Evolutionary conservation across 257 asterid genomes (phyloP).

Genomic region (Solanum peruvianum): DNA sequence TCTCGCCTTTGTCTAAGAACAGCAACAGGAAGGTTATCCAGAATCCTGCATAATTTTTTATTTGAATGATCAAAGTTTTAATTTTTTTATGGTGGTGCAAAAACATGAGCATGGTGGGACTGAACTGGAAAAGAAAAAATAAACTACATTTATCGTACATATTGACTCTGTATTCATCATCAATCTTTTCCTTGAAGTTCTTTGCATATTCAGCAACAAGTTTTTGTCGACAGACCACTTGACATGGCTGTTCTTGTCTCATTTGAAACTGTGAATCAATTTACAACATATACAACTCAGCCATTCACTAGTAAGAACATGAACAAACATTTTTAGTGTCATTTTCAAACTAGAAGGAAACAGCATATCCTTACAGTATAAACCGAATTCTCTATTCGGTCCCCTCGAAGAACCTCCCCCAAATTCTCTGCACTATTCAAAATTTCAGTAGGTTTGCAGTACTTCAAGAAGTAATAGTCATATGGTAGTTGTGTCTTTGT

Average conservation of each 20-base stretch:
- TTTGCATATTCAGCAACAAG: conserved; percentile 64
- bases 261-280: conserved; percentile 42
- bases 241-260: conserved; percentile 69
- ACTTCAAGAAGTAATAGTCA: conserved; percentile 68
- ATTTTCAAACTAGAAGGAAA: neutral
- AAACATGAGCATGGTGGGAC: neutral
- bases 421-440: conserved; percentile 63
- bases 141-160: conserved; percentile 33
- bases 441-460: conserved; percentile 66
- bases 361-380: conserved; percentile 38
- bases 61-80: neutral
- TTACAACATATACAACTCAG: neutral
- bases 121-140: neutral
- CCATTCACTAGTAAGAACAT: neutral
- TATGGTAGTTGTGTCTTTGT: conserved; percentile 92
- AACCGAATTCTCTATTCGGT: conserved; percentile 78
- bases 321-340: neutral
- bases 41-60: conserved; percentile 42
- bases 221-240: conserved; percentile 50
- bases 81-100: neutral
- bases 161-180: conserved; percentile 72
- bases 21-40: conserved; percentile 93
- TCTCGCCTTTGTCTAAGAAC: conserved; percentile 74
- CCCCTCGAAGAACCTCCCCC: conserved; percentile 95
- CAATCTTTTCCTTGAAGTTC: conserved; percentile 78